These are phyloP conservation scores for Oryza glumipatula DNA, from an alignment of 176 grass and related monocot genomes.

Conservation along the genomic window DNA sequence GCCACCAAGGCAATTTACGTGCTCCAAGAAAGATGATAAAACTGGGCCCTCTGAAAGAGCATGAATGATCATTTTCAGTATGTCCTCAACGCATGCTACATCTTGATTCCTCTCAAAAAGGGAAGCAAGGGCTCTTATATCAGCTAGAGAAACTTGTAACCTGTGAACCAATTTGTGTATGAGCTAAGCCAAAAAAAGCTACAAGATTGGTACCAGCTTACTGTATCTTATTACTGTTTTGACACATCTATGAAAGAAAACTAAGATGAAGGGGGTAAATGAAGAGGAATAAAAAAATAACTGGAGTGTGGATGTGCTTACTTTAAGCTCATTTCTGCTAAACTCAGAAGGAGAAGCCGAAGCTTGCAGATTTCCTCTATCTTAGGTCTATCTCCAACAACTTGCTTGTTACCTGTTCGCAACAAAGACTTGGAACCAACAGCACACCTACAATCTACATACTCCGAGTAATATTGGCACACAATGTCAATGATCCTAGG, in stretches of 20 bases:
- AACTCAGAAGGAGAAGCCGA: constrained; percentile 69
- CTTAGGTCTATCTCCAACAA: constrained; percentile 65
- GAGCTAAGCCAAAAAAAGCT: not conserved
- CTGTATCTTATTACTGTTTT: not conserved
- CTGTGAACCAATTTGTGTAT: constrained; percentile 43
- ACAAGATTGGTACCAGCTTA: not conserved
- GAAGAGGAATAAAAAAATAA: constrained; percentile 6
- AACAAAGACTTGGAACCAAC: constrained; percentile 63
- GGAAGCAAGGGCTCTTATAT: constrained; percentile 68
- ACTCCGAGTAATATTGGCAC: constrained; percentile 69
- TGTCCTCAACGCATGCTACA: constrained; percentile 76
- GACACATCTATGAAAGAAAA: constrained; percentile 25
- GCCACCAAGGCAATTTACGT: constrained; percentile 66
- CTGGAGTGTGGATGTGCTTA: constrained; percentile 25
- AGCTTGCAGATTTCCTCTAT: constrained; percentile 67
- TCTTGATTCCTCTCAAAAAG: constrained; percentile 78
- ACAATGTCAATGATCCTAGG: constrained; percentile 70
- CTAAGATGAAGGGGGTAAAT: not conserved
- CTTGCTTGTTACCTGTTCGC: constrained; percentile 61
- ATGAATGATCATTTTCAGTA: constrained; percentile 69
- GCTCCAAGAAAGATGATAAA: constrained; percentile 63
- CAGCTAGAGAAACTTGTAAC: constrained; percentile 54
- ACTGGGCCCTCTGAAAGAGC: constrained; percentile 60
- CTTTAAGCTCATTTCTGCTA: constrained; percentile 81
- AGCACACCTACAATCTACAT: constrained; percentile 44